Evolutionary conservation across 495 filamentous ascomycete genomes (phyloP).

Genomic region (Penicillium parvum): DNA sequence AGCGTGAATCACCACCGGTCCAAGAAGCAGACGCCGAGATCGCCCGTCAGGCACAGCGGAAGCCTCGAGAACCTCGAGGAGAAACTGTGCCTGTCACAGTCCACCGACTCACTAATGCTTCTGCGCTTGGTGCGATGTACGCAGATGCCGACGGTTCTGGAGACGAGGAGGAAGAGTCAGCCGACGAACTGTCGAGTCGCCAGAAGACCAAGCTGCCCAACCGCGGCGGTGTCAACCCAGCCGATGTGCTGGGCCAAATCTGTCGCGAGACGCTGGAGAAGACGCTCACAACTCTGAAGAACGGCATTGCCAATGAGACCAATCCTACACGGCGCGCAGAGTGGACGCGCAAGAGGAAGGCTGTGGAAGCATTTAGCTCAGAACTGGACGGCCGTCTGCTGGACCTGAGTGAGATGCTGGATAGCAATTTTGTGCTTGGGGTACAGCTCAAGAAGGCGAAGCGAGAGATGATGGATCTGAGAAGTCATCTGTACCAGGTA

Average conservation of each 20-base stretch:
- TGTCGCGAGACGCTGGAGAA: slow-evolving; percentile 63
- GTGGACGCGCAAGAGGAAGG: slow-evolving; percentile 56
- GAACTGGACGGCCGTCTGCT: slow-evolving; percentile 62
- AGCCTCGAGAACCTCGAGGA: slow-evolving; percentile 32
- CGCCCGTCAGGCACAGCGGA: slow-evolving; percentile 11
- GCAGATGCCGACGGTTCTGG: slow-evolving; percentile 17
- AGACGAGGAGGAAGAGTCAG: slow-evolving; percentile 30
- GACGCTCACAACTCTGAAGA: slow-evolving; percentile 37
- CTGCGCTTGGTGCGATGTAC: slow-evolving; percentile 23
- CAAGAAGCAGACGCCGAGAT: slow-evolving; percentile 13
- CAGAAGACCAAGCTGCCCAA: slow-evolving; percentile 41
- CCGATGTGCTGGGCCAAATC: slow-evolving; percentile 66
- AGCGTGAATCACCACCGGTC: no score
- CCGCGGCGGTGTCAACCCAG: slow-evolving; percentile 61
- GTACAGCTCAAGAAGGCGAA: slow-evolving; percentile 59
- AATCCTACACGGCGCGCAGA: slow-evolving; percentile 43
- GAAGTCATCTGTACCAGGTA: slow-evolving; percentile 59
- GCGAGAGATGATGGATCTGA: slow-evolving; percentile 59
- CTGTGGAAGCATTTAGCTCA: slow-evolving; percentile 63
- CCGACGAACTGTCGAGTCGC: slow-evolving; percentile 30
- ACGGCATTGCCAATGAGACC: slow-evolving; percentile 34
- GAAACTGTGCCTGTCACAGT: slow-evolving; percentile 44
- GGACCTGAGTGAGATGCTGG: slow-evolving; percentile 49
- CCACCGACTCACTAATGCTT: slow-evolving; percentile 38
- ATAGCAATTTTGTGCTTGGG: slow-evolving; percentile 59